phyloP scores from a whole-genome alignment of 108 stramenopile species.

The Nitzschia sp. region DNA sequence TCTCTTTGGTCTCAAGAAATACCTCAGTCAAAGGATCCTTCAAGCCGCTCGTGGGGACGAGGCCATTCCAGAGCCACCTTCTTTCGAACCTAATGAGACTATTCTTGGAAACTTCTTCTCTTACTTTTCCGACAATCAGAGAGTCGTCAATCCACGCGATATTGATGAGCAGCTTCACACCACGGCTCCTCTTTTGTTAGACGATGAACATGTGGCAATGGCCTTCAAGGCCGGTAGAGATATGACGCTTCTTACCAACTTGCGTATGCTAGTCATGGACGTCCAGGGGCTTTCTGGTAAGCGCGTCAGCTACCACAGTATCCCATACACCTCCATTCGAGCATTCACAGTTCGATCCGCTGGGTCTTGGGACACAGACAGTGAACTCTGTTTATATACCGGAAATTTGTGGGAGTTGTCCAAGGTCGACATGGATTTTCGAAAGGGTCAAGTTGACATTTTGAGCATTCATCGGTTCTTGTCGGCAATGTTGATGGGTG shows the following conservation, averaged over 20 bases:
- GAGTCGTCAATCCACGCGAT: conserved; percentile 46
- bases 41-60: conserved; percentile 33
- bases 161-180: conserved; percentile 47
- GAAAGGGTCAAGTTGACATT: conserved; percentile 56
- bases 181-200: conserved; percentile 38
- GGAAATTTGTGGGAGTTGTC: conserved; percentile 28
- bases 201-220: conserved; percentile 59
- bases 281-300: conserved; percentile 53
- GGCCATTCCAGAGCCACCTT: conserved; percentile 1
- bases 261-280: conserved; percentile 37
- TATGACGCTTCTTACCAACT: conserved; percentile 46
- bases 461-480: conserved; percentile 55
- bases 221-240: conserved; percentile 68
- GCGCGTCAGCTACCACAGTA: conserved; percentile 46
- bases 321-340: conserved; percentile 50
- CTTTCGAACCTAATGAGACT: conserved; percentile 15
- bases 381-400: conserved; percentile 42
- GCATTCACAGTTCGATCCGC: conserved; percentile 64
- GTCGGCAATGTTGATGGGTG: conserved; percentile 56
- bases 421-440: conserved; percentile 45
- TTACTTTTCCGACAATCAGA: conserved; percentile 50
- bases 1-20: conserved; percentile 49
- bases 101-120: conserved; percentile 16
- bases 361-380: conserved; percentile 59
- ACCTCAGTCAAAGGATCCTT: conserved; percentile 35